Base-by-base conservation (phyloP, 164 flowering plant genomes). In the Pachysandra terminalis region DNA sequence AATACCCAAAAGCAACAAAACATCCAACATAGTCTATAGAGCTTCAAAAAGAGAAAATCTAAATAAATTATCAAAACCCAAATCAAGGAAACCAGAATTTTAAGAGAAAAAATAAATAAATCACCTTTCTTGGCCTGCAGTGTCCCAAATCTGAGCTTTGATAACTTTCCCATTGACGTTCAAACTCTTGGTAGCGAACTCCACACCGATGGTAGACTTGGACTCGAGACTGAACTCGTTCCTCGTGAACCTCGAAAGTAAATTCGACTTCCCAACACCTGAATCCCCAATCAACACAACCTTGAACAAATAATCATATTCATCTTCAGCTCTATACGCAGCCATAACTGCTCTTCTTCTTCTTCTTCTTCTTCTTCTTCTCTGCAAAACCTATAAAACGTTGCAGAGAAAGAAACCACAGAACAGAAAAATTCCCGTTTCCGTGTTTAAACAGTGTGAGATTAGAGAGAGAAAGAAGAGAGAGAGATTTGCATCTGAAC, bases 191-290 rank as follows among this genome's bases (percentile, higher is more conserved):
- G 91, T 87, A 25, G 91, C 88, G 70, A 87, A 87, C 81, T 86
- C 90, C n/a, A 86, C 90, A 1, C 90, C 90, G 51, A 86, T 86
- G 26, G 88, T 86, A 56, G 90, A 86, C 77, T 86, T 84, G 70
- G 90, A 86, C 74, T 86, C 90, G 49, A 86, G 83, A 70, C 81
- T 86, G 75, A 86, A 86, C 82, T 86, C 90, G 69, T 86, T 86
- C 67, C 80, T 79, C 22, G 88, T 86, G 74, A 85, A 86, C 78
- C 90, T 79, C 8, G 90, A 86, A 9, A 86, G 80, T 62, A 86
- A 74, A 71, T 86, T 86, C 56, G 90, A 86, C 73, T 86, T 86
- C 0, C 87, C 87, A 10, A 86, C 87, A 9, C 90, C 90, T 1
- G 90, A 84, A 71, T 86, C 90, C 3, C 90, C 88, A 22, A 86